Conservation (phyloP, 345 rosid genomes). For the Viola odorata region DNA sequence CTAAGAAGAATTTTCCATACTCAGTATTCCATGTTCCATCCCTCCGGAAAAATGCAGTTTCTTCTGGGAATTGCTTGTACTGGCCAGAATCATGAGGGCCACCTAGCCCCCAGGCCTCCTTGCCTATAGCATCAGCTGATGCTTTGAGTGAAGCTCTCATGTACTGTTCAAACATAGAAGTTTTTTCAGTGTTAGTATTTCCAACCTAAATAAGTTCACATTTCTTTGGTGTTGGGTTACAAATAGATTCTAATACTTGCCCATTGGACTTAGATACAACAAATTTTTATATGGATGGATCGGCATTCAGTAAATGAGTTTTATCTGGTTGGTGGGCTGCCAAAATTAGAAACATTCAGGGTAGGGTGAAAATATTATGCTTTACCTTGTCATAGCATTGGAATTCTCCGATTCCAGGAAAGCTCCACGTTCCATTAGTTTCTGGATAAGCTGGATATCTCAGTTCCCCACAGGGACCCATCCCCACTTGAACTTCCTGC, state of each 20-base stretch:
- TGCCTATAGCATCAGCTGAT: constrained; percentile 61
- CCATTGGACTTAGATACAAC: too few relatives aligned
- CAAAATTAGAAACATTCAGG: not conserved
- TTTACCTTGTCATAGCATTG: constrained; percentile 95
- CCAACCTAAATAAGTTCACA: not conserved
- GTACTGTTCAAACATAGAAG: constrained; percentile 46
- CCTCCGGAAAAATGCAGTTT: constrained; percentile 66
- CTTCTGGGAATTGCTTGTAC: constrained; percentile 81
- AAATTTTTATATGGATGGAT: too few relatives aligned
- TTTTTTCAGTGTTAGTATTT: constrained; percentile 15
- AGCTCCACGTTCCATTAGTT: constrained; percentile 88
- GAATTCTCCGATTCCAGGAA: constrained; percentile 97
- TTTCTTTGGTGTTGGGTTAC: not conserved
- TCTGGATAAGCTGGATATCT: constrained; percentile 94
- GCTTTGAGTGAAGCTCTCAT: constrained; percentile 86
- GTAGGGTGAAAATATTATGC: not conserved
- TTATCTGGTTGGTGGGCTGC: too few relatives aligned
- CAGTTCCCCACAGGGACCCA: constrained; percentile 97
- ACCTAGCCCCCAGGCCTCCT: constrained; percentile 64
- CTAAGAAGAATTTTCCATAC: constrained; percentile 82
- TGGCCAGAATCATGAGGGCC: constrained; percentile 90
- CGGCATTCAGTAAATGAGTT: too few relatives aligned
- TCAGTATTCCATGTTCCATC: constrained; percentile 91
- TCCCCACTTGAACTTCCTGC: constrained; percentile 96
- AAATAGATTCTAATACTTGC: too few relatives aligned